Evolutionary conservation across 2,329 filamentous ascomycete genomes (phyloP), one percentile per base, ranked within the genome.

Genomic region (Eutypa lata): DNA sequence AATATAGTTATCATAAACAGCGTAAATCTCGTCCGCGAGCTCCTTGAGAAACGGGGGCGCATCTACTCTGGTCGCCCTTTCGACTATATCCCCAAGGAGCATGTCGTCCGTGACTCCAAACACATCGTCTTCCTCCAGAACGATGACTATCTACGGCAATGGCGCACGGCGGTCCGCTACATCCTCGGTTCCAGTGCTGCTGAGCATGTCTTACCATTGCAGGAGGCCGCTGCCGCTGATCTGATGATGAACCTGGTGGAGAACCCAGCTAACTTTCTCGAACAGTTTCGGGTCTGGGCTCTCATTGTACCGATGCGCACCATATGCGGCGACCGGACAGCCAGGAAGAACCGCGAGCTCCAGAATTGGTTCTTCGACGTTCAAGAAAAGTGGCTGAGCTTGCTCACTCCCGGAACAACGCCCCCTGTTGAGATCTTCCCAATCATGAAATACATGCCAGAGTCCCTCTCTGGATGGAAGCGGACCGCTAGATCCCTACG

Each of bases 381-480:
- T 35, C 54, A 57, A 26, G 42, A 54, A 10, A 35, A 50, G 31
- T 57, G 53, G 50, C 19, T 52, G n/a, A 28, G 48, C 1, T 24
- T 57, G 8, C 45, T 57, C 19, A 48, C 46, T 31, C 53, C 50
- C 19, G 55, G 53, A 7, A 31, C 40, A 13, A 42, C 50, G 3
- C 53, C 55, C 2, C 55, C 51, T 1, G 53, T 57, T n/a, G 53
- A 51, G 13, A 46, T 52, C 24, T 54, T 55, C 46, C 55, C 55
- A 1, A 18, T 53, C 19, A 38, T 57, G 47, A 50, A 49, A 22
- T 50, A 33, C 14, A 14, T 57, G 3, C 55, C 55, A 18, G 50
- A 50, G 35, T 37, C 28, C 13, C 24, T 57, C n/a, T 50, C 47
- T 10, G 18, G 19, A 10, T 55, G 55, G 55, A 55, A 55, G 45